These are phyloP conservation scores for Bromus sterilis DNA, from an alignment of 176 grass and related monocot genomes.

Conservation along the genomic window DNA sequence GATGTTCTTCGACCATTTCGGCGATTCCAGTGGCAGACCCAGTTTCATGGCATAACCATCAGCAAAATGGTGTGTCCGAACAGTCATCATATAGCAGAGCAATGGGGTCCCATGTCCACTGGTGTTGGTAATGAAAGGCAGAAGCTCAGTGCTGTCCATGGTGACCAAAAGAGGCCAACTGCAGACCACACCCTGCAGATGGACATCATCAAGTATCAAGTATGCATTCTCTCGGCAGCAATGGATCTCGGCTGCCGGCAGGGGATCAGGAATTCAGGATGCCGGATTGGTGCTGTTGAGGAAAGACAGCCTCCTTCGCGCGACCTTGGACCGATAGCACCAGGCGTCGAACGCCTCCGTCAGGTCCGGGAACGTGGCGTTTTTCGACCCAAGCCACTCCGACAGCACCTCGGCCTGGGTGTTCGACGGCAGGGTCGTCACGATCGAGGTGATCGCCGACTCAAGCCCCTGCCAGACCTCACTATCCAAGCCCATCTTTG, in stretches of 20 bases:
- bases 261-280: slow-evolving; percentile 11
- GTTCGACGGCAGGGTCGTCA: slow-evolving; percentile 65
- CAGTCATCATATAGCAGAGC: background rate
- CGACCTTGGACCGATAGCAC: slow-evolving; percentile 83
- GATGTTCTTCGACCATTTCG: background rate
- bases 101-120: background rate
- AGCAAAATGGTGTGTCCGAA: background rate
- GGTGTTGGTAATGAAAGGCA: background rate
- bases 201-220: background rate
- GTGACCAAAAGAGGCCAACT: background rate
- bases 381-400: slow-evolving; percentile 56
- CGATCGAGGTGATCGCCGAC: slow-evolving; percentile 51
- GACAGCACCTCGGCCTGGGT: slow-evolving; percentile 64
- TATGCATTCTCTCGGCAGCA: background rate
- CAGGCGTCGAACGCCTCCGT: slow-evolving; percentile 80
- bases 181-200: background rate
- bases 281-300: background rate
- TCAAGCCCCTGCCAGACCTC: slow-evolving; percentile 74
- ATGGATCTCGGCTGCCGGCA: background rate
- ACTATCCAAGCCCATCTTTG: slow-evolving; percentile 27
- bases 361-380: slow-evolving; percentile 63
- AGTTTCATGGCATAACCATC: background rate
- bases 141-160: background rate
- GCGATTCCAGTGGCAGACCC: background rate
- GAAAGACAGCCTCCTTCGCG: slow-evolving; percentile 41